Base-by-base conservation (phyloP, 2,329 filamentous ascomycete genomes). In the Sclerotinia nivalis region DNA sequence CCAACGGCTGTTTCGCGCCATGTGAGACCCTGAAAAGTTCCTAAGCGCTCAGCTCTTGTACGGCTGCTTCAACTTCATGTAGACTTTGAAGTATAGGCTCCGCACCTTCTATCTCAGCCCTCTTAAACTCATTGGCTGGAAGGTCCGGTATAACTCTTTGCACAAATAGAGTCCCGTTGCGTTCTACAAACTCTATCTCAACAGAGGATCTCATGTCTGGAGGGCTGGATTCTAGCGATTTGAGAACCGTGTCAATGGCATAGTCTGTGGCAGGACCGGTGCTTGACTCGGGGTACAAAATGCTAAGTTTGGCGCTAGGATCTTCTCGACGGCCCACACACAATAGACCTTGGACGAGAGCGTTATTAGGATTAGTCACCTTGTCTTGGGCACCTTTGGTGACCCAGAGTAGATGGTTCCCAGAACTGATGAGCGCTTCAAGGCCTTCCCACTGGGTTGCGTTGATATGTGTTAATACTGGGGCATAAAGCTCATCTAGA, bases 341-440 rank as follows among this genome's bases (percentile, higher is more conserved):
- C 43, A 79, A 73, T 22, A 81, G 66, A 13, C 80, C 80, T n/a
- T 76, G 69, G 43, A 78, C 73, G 47, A 79, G 74, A 37, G 75
- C 76, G 20, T 79, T 73, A 20, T 76, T 72, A 2, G 80, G 80
- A 64, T 74, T 65, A 73, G 75, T 73, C 71, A 78, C 22, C 7
- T 76, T 69, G 20, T 74, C 58, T 43, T 74, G 71, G 0, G 75
- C 70, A 50, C 78, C 77, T 2, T 72, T 74, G 3, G 79, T 81
- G 31, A 81, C 70, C 80, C 80, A 81, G 10, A 81, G 71, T 15
- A 81, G 66, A 40, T 70, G 70, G 12, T 4, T 34, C 15, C 64
- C 60, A 47, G 55, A 22, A 22, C 13, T 25, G 31, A 68, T 28
- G 20, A 68, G 55, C 45, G 52, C 31, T 54, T 73, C 71, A 47